These are phyloP conservation scores for Dryadomyces quercivorus DNA, from an alignment of 2,329 filamentous ascomycete genomes.

Conservation along the genomic window DNA sequence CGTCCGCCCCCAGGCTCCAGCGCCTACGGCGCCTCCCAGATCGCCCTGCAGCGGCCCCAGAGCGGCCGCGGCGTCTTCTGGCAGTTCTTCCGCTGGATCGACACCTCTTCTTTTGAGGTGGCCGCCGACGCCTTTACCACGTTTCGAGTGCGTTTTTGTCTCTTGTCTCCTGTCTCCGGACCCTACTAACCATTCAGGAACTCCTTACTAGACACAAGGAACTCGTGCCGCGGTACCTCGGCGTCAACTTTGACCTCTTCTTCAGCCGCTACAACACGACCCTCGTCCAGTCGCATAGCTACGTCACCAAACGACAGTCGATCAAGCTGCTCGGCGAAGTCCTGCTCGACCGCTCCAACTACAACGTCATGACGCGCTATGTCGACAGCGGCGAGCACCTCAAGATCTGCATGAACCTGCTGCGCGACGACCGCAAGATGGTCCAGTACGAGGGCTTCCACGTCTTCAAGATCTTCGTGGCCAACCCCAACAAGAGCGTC, in stretches of 20 bases:
- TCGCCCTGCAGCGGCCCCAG: slow-evolving; percentile 64
- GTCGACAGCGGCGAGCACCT: slow-evolving; percentile 91
- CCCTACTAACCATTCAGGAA: slow-evolving; percentile 31
- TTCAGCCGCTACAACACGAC: slow-evolving; percentile 82
- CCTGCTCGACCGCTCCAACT: slow-evolving; percentile 86
- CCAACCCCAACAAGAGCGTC: slow-evolving; percentile 95
- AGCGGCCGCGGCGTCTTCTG: slow-evolving; percentile 83
- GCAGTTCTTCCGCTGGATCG: slow-evolving; percentile 96
- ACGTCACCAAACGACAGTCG: slow-evolving; percentile 95
- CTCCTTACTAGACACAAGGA: slow-evolving; percentile 89
- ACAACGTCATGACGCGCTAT: slow-evolving; percentile 95
- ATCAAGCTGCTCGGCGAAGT: slow-evolving; percentile 97
- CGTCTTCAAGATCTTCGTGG: slow-evolving; percentile 98
- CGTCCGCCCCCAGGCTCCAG: slow-evolving; percentile 39
- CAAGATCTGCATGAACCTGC: slow-evolving; percentile 95
- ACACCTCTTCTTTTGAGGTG: slow-evolving; percentile 91
- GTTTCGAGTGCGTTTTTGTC: slow-evolving; percentile 42
- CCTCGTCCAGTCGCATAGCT: slow-evolving; percentile 83
- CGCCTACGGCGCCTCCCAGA: slow-evolving; percentile 62
- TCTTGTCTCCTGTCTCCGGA: not conserved
- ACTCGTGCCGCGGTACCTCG: slow-evolving; percentile 76
- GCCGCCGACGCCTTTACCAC: slow-evolving; percentile 96
- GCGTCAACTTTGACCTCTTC: slow-evolving; percentile 85
- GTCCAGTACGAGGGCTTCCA: slow-evolving; percentile 99
- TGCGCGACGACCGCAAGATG: slow-evolving; percentile 95